Base-by-base conservation (phyloP, 345 rosid genomes). In the Alliaria petiolata region DNA sequence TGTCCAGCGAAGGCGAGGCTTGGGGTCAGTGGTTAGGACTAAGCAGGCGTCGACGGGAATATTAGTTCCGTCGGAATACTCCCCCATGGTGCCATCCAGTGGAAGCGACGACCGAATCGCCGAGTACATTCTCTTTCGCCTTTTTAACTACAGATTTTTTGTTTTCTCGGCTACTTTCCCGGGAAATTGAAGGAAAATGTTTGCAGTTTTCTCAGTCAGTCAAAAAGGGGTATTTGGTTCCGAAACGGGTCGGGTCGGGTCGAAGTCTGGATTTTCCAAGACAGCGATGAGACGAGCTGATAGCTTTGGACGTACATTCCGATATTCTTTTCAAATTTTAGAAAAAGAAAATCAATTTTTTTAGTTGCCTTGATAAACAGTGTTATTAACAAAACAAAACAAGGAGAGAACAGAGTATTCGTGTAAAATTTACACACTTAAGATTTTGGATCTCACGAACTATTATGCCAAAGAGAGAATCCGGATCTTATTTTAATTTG, bases 1-100 rank as follows among this genome's bases (percentile, higher is more conserved):
- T 8, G 98, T 90, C 98, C 98, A 93, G 0, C 98, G 97, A 66
- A 93, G 98, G 3, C 97, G 90, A 55, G 98, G 98, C 76, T 90
- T 93, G 8, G 98, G 96, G 82, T 93, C 98, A 59, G 98, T 79
- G 55, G 98, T 90, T 74, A 93, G 78, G 47, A 89, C 93, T 73
- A 93, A 70, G 67, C 97, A 90, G 15, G 93, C 86, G 20, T 89
- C 97, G 11, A 88, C 79, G 39, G 89, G 84, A 44, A 87, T 75
- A 77, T 82, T 86, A 25, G 86, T 82, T 39, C 89, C 90, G 46
- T 93, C 97, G 36, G 77, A 79, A 50, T 56, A 84, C 2, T 85
- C 84, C 34, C 50, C 84, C 11, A 76, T 66, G 66, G 67, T 70
- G 5, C 85, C 91, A 65, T 87, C 91, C 19, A 85, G 72, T 11